Evolutionary conservation across 495 filamentous ascomycete genomes (phyloP).

Genomic region (Bacidia rubella): DNA sequence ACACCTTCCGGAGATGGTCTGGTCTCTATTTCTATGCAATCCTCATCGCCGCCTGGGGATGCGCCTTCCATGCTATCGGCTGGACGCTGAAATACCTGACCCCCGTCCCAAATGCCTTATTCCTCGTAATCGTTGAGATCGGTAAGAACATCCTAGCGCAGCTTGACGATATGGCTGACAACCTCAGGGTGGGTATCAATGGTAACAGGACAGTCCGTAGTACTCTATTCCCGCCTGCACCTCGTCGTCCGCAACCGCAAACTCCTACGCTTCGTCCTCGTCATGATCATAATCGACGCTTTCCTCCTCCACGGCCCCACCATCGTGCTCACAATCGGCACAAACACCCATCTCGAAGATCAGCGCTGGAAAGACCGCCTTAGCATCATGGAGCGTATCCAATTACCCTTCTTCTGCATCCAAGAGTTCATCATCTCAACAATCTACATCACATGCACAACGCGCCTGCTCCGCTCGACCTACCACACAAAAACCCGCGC

Average conservation of each 20-base stretch:
- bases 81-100: slow-evolving; percentile 47
- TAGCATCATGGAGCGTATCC: slow-evolving; percentile 45
- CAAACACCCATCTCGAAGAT: slow-evolving; percentile 29
- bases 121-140: slow-evolving; percentile 5
- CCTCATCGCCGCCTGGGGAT: slow-evolving; percentile 35
- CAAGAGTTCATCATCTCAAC: slow-evolving; percentile 46
- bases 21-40: slow-evolving; percentile 41
- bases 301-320: slow-evolving; percentile 40
- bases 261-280: slow-evolving; percentile 34
- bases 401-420: slow-evolving; percentile 45
- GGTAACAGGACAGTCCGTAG: slow-evolving; percentile 51
- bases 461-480: slow-evolving; percentile 32
- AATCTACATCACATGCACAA: slow-evolving; percentile 44
- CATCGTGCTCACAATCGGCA: slow-evolving; percentile 40
- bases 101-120: not conserved
- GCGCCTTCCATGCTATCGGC: slow-evolving; percentile 43
- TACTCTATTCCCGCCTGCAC: slow-evolving; percentile 52
- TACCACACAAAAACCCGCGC: slow-evolving; percentile 31
- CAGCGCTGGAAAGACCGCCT: slow-evolving; percentile 27
- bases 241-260: slow-evolving; percentile 36
- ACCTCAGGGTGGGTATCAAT: slow-evolving; percentile 39
- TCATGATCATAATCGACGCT: slow-evolving; percentile 45
- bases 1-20: slow-evolving; percentile 30
- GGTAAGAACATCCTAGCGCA: not conserved
- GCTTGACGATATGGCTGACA: slow-evolving; percentile 20